phyloP scores from a whole-genome alignment of 176 grass and related monocot species.

The Aegilops bicornis region DNA sequence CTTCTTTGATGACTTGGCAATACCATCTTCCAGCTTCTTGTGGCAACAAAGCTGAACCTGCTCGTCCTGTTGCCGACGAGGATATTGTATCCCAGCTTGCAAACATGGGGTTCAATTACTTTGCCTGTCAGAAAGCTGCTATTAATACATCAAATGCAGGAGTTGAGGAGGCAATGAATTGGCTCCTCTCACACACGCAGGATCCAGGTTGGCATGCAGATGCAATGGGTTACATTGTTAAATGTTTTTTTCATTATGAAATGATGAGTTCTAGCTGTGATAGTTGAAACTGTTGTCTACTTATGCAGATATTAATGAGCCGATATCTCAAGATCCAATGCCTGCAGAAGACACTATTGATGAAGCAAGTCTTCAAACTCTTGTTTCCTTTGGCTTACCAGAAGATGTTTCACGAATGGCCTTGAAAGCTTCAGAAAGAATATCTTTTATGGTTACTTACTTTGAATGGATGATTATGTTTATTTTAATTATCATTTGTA shows the following conservation, averaged over 20 bases:
- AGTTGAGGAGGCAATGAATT: constrained; percentile 93
- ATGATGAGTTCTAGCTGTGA: background rate
- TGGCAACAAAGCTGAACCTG: constrained; percentile 44
- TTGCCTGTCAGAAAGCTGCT: constrained; percentile 95
- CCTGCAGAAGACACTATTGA: constrained; percentile 56
- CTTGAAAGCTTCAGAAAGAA: constrained; percentile 86
- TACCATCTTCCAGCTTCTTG: constrained; percentile 49
- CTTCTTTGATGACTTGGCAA: constrained; percentile 17
- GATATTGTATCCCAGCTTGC: constrained; percentile 93
- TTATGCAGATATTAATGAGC: constrained; percentile 86
- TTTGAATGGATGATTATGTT: background rate
- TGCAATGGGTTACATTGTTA: background rate
- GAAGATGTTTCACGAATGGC: constrained; percentile 87
- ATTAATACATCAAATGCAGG: constrained; percentile 88
- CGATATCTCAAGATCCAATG: constrained; percentile 55
- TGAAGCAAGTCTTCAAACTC: constrained; percentile 85
- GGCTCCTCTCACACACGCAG: constrained; percentile 92
- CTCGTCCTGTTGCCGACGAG: constrained; percentile 56
- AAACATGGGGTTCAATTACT: constrained; percentile 92
- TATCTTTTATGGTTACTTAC: background rate
- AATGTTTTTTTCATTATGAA: background rate
- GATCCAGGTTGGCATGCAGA: constrained; percentile 66
- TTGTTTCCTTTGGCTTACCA: constrained; percentile 90
- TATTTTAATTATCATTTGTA: background rate
- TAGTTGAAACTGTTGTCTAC: background rate